Percentiles rank a stretch among this genome's conserved stretches.
phyloP scores from a whole-genome alignment of 2,329 filamentous ascomycete species.

The Cadophora sp. region DNA sequence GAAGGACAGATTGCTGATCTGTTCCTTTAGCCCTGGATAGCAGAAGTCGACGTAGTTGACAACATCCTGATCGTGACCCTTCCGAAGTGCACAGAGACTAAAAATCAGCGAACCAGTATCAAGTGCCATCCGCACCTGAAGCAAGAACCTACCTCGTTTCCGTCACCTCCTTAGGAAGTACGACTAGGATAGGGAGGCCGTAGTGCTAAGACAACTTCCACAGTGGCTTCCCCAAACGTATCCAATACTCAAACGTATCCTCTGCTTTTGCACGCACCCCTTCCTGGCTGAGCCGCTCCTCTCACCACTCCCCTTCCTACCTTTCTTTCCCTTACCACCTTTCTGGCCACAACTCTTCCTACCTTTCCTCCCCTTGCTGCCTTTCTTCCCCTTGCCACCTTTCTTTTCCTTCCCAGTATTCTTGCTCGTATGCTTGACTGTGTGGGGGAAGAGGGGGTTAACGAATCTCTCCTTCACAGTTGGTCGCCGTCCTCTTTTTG shows the following conservation, averaged over 20 bases:
- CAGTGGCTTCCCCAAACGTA: constrained; percentile 12
- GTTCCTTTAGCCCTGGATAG: neutral
- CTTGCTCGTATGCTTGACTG: constrained; percentile 10
- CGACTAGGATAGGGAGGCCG: constrained; percentile 2
- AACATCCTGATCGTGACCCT: neutral
- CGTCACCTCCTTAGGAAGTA: constrained; percentile 16
- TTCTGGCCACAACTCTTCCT: no score
- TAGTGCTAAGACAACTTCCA: constrained; percentile 9
- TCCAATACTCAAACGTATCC: constrained; percentile 16
- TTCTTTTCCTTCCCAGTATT: constrained; percentile 12
- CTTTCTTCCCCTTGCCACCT: constrained; percentile 1
- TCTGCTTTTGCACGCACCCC: constrained; percentile 6
- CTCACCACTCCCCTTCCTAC: neutral
- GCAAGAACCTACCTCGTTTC: constrained; percentile 15
- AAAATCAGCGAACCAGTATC: constrained; percentile 10
- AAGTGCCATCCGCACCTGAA: constrained; percentile 1
- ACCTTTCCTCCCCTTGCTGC: neutral
- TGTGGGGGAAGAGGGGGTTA: constrained; percentile 17
- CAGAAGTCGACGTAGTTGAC: neutral
- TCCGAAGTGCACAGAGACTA: neutral
- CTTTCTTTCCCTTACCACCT: neutral
- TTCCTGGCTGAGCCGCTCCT: neutral
- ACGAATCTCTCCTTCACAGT: constrained; percentile 15
- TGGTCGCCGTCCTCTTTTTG: constrained; percentile 12
- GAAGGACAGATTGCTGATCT: neutral